These are phyloP conservation scores for Magnolia kwangsiensis DNA, from an alignment of 164 flowering plant species.

Conservation along the genomic window DNA sequence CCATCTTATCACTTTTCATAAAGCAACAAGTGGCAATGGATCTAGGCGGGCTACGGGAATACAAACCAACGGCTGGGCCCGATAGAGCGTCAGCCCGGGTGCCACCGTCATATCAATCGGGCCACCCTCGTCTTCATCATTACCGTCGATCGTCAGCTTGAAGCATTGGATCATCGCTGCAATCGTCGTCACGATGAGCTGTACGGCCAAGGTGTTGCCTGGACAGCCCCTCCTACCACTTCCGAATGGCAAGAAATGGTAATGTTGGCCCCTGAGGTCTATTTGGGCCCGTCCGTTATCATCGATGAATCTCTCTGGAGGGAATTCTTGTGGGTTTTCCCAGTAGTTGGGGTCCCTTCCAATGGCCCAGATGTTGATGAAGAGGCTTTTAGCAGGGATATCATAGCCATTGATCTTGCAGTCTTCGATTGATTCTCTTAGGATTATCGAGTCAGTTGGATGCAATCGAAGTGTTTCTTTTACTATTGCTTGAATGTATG, in stretches of 20 bases:
- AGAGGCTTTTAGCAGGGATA: slow-evolving; percentile 38
- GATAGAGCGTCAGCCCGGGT: slow-evolving; percentile 31
- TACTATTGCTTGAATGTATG: slow-evolving; percentile 41
- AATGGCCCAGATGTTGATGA: slow-evolving; percentile 55
- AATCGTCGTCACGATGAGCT: slow-evolving; percentile 22
- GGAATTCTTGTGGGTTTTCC: slow-evolving; percentile 48
- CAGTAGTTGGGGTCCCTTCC: slow-evolving; percentile 53
- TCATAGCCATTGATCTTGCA: slow-evolving; percentile 37
- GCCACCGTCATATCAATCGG: slow-evolving; percentile 37
- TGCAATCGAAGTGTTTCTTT: slow-evolving; percentile 61
- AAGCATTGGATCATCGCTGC: slow-evolving; percentile 53
- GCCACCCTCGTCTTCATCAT: slow-evolving; percentile 6
- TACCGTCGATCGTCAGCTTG: slow-evolving; percentile 34
- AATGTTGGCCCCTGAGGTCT: slow-evolving; percentile 41
- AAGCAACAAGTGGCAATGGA: slow-evolving; percentile 11
- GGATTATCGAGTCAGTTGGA: slow-evolving; percentile 41
- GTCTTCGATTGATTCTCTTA: slow-evolving; percentile 30
- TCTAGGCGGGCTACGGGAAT: slow-evolving; percentile 12
- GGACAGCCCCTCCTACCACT: slow-evolving; percentile 57
- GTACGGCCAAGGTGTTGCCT: slow-evolving; percentile 35
- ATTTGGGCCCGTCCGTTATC: background rate
- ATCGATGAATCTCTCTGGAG: slow-evolving; percentile 54
- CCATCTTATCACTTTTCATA: too few relatives aligned
- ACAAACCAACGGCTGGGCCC: slow-evolving; percentile 30
- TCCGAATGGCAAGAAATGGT: slow-evolving; percentile 48